Base-by-base conservation (phyloP, 495 filamentous ascomycete genomes). In the Aspergillus avenaceus region DNA sequence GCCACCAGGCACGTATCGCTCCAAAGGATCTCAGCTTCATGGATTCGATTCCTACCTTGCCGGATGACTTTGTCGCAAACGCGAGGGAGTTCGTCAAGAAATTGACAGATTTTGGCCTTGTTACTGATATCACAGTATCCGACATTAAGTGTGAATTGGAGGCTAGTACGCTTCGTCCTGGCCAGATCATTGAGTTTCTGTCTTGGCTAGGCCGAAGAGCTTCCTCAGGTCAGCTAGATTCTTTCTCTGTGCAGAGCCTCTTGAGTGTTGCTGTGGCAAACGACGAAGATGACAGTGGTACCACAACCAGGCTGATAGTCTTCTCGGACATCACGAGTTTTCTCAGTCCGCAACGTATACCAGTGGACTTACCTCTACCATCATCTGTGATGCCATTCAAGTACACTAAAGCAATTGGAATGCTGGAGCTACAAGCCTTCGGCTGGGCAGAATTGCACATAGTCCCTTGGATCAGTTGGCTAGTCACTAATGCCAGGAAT, bases 11-110 rank as follows among this genome's bases (percentile, higher is more conserved):
- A 44, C 86, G 95, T 13, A 73, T 90, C 48, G 86, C 85, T 8
- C 85, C 85, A 6, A 84, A 90, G 47, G 88, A 95, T 55, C 69
- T 96, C 21, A 86, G 82, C 43, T 99, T 99, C 62, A 83, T 97
- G 50, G 85, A 90, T 34, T 84, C 85, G n/a, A 90, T 97, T 49
- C 90, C 95, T 2, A 83, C 92, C 19, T 70, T 99, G 22, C 86
- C 92, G 2, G 81, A 90, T 34, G 83, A 82, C 32, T 77, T 97
- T 50, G 76, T 81, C 21, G 68, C 79, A 9, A 77, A 73, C 22
- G 76, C 82, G 1, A 71, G 77, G 27, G 77, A 78, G 0, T 92
- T 99, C 55, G 81, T 97, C 37, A 75, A 77, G 41, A 88, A 85
- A 44, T 68, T 99, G 31, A 84, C 81, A 42, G 85, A 87, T 19